Evolutionary conservation across 441 rosid genomes (phyloP), one percentile per base, ranked within the genome.

Genomic region (Metrosideros polymorpha): DNA sequence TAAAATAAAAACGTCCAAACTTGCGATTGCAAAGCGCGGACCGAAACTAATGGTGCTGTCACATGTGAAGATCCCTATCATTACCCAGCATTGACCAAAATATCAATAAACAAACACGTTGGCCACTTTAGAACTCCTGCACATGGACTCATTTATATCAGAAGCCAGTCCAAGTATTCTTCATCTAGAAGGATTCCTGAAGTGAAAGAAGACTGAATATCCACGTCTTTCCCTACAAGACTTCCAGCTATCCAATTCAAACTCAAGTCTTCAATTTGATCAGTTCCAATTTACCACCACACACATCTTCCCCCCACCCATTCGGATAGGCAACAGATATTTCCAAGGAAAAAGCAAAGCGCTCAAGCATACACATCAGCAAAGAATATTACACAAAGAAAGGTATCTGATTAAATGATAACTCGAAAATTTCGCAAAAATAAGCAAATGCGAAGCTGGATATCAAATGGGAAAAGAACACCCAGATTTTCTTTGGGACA

Each of bases 81-180:
- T 56, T 82, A 82, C 82, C 29, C 83, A 84, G 82, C 66, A 85
- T 85, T 87, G 91, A 91, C 90, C 87, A 82, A 90, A 83, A 87
- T 75, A 84, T n/a, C 51, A 86, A 76, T 82, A 84, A 89, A 88
- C 83, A 85, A 89, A 82, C 61, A 89, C 66, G 57, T 42, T 13
- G 76, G 83, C 42, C 85, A 32, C 89, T 82, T 85, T 75, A 22
- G 83, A 83, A 84, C 84, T 86, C 87, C 85, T 54, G 56, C 30
- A 43, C 32, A 61, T 54, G 84, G 83, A 77, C 71, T 76, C 9
- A 22, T 77, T 24, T 71, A 39, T 12, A 43, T 77, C 84, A 17
- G 56, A 75, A 52, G 49, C 39, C 47, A 85, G 52, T 45, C 71
- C 75, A 27, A 22, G 82, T 82, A 83, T 87, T 84, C 86, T 85